Conservation (phyloP, 169 alveolate species). For the Eimeria tenella region DNA sequence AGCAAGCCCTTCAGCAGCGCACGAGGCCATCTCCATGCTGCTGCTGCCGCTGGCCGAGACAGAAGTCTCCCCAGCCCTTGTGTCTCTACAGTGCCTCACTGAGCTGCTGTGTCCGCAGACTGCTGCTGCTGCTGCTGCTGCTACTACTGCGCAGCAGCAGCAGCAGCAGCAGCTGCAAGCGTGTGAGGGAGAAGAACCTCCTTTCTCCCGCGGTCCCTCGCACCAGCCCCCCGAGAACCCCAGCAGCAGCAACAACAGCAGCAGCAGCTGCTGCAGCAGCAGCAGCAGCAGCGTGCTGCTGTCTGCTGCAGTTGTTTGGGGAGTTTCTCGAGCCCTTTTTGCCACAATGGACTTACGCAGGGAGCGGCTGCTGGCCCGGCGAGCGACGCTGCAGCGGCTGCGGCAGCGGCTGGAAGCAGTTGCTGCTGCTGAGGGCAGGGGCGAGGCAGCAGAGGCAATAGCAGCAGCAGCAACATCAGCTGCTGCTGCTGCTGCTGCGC, state of each 20-base stretch:
- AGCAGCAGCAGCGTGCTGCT: constrained; percentile 33
- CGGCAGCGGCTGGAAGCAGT: constrained; percentile 17
- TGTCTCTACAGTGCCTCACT: not conserved
- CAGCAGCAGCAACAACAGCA: not conserved
- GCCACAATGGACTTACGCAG: not conserved
- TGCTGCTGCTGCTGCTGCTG: not conserved
- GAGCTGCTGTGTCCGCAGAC: constrained; percentile 15
- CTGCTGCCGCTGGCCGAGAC: constrained; percentile 2
- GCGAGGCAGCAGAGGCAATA: not conserved
- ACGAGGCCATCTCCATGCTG: constrained; percentile 2
- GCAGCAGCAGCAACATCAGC: constrained; percentile 2
- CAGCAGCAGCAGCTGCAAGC: not conserved
- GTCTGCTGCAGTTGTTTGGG: not conserved
- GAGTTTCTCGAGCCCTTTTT: constrained; percentile 1
- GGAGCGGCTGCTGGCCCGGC: not conserved
- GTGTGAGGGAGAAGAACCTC: not conserved
- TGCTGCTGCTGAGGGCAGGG: not conserved
- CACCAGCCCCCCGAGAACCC: too few relatives aligned
- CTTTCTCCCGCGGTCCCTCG: too few relatives aligned
- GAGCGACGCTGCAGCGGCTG: constrained; percentile 26
- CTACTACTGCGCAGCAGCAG: not conserved
- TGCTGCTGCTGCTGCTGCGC: constrained; percentile 21
- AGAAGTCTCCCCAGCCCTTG: not conserved
- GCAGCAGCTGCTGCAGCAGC: constrained; percentile 3
- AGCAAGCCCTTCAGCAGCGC: not conserved